phyloP scores from a whole-genome alignment of 148 eudicot species.

The Chenopodium suecicum region DNA sequence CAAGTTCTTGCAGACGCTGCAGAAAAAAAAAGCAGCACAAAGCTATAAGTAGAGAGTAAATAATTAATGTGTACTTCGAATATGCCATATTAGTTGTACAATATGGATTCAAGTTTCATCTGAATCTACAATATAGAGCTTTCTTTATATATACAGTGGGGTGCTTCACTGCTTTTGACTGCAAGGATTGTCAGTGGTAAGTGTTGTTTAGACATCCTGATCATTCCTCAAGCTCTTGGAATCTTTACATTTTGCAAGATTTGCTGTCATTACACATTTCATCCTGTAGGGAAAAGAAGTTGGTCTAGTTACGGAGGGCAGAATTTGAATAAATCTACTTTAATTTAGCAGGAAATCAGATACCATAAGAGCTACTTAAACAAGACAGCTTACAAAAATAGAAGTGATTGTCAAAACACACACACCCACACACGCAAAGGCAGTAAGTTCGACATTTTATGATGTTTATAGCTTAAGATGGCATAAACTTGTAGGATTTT shows the following conservation, averaged over 20 bases:
- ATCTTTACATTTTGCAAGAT: constrained; percentile 54
- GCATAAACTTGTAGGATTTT: not conserved
- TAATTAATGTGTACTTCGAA: not conserved
- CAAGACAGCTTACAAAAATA: not conserved
- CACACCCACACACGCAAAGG: not conserved
- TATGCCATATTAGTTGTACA: not conserved
- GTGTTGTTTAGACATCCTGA: not conserved
- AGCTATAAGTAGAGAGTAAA: not conserved
- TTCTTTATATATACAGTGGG: not conserved
- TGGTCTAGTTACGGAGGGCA: not conserved
- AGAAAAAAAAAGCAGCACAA: constrained; percentile 1
- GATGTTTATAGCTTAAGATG: not conserved
- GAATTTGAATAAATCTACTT: not conserved
- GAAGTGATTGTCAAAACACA: not conserved
- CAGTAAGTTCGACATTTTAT: not conserved
- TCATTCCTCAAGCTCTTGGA: not conserved
- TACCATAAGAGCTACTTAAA: not conserved
- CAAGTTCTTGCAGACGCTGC: constrained; percentile 22
- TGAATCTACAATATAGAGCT: not conserved
- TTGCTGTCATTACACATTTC: constrained; percentile 59
- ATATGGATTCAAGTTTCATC: not conserved
- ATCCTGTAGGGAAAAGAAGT: constrained; percentile 38
- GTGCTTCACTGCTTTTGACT: constrained; percentile 19
- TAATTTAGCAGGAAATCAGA: not conserved
- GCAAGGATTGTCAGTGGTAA: not conserved